Evolutionary conservation across 495 filamentous ascomycete species (phyloP).

Genomic region (Bombardia bombarda): DNA sequence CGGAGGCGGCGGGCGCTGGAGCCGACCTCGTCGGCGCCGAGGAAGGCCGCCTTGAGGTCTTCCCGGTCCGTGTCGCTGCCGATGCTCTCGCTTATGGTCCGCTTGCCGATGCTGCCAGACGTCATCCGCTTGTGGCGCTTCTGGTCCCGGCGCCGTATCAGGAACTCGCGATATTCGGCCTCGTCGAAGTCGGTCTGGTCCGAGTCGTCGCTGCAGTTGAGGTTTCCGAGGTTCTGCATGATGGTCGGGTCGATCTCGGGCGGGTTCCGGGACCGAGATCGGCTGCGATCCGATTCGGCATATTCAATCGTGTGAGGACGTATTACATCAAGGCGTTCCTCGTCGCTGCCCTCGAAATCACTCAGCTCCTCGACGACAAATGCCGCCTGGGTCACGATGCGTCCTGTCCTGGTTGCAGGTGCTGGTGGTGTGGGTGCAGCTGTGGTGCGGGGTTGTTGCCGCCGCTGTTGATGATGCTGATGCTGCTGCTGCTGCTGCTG

Average conservation of each 20-base stretch:
- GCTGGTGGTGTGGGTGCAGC: slow-evolving; percentile 18
- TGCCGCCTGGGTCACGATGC: slow-evolving; percentile 20
- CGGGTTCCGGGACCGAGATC: slow-evolving; percentile 26
- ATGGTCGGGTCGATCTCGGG: slow-evolving; percentile 31
- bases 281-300: slow-evolving; percentile 37
- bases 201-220: slow-evolving; percentile 37
- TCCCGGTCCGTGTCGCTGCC: slow-evolving; percentile 46
- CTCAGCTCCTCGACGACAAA: slow-evolving; percentile 39
- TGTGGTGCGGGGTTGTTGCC: too few relatives aligned
- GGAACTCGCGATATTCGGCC: slow-evolving; percentile 25
- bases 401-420: slow-evolving; percentile 18
- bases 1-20: slow-evolving; percentile 39
- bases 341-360: slow-evolving; percentile 32
- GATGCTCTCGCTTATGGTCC: slow-evolving; percentile 43
- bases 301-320: slow-evolving; percentile 37
- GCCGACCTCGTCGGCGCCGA: slow-evolving; percentile 32
- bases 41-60: slow-evolving; percentile 38
- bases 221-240: slow-evolving; percentile 29
- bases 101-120: slow-evolving; percentile 45
- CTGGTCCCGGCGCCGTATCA: slow-evolving; percentile 27
- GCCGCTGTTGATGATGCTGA: too few relatives aligned
- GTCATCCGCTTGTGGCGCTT: slow-evolving; percentile 39
- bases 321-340: slow-evolving; percentile 29
- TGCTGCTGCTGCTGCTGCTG: too few relatives aligned
- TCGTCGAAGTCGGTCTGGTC: slow-evolving; percentile 34